Evolutionary conservation across 225 moss, liverwort and hornwort genomes (phyloP), one percentile per base, ranked within the genome.

Genomic region (Pleurozium schreberi): DNA sequence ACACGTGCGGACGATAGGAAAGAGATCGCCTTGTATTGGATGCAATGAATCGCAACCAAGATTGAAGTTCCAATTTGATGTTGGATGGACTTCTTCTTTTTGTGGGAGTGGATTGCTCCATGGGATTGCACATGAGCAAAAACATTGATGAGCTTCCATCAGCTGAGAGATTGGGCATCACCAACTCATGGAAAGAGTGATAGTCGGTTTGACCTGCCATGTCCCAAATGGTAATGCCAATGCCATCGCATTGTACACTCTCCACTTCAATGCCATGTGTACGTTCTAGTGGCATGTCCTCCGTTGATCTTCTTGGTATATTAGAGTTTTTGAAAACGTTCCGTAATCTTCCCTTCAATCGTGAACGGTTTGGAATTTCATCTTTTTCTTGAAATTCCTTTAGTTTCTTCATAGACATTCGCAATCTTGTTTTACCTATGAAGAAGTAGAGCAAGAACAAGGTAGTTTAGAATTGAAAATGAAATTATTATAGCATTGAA

Each of bases 311-410:
- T 43, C 43, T 71, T 43, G 5, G 28, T 0, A 1, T 28, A 43
- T 17, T 3, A 6, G 28, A 27, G 0, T 9, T 16, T 28, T 71
- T 71, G 28, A 71, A 28, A 2, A 6, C 0, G 1, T 5, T 27
- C 0, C 0, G 16, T 8, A 71, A 27, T 28, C 17, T 43, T 10
- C 3, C 6, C 17, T 2, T 71, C 0, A 71, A 5, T 0, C 1
- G 0, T 27, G 17, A 16, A 9, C 0, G 17, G 28, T 43, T 28
- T 43, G 28, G 17, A 12, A 27, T 28, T 28, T 28, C 43, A 5
- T 43, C 10, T 71, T 28, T 71, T 3, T 1, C 1, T 71, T 71
- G 16, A 9, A 71, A 43, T 43, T 43, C 71, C 17, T 71, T 26
- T 2, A 71, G 7, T 71, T 43, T 3, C 71, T 45, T 73, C 45